These are phyloP conservation scores for Syncephalastrum sp. DNA, from an alignment of 371 early-diverging fungal species.

Conservation along the genomic window DNA sequence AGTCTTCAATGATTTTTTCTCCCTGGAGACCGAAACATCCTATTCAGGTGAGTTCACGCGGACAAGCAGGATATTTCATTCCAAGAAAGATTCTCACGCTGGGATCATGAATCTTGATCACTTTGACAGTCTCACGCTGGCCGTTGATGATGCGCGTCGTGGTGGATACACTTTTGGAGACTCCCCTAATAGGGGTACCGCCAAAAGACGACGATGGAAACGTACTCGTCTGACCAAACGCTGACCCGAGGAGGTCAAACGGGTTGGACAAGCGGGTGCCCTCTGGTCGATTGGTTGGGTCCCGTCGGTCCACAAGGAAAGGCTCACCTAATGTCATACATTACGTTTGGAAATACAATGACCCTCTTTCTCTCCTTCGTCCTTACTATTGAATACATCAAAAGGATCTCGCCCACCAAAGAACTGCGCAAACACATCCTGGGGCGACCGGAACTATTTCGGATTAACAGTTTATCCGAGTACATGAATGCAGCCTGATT, in stretches of 20 bases:
- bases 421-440: conserved; percentile 45
- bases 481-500: not conserved
- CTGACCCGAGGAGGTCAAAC: too few species aligned
- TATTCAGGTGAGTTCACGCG: not conserved
- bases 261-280: too few species aligned
- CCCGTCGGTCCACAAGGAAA: too few species aligned
- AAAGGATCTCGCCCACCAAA: conserved; percentile 20
- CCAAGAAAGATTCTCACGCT: conserved; percentile 19
- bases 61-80: not conserved
- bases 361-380: too few species aligned
- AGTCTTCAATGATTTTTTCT: conserved; percentile 35
- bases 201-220: conserved; percentile 18
- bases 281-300: too few species aligned
- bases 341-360: too few species aligned
- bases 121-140: conserved; percentile 26
- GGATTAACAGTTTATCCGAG: not conserved
- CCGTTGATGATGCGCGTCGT: conserved; percentile 38
- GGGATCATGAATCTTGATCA: conserved; percentile 34
- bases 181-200: conserved; percentile 4
- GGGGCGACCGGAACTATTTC: conserved; percentile 44
- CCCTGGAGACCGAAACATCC: conserved; percentile 21
- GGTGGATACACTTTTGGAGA: conserved; percentile 25
- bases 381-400: too few species aligned
- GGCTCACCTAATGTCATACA: too few species aligned
- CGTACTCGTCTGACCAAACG: too few species aligned